phyloP scores from a whole-genome alignment of 257 asterid species.

The Primulina eburnea region DNA sequence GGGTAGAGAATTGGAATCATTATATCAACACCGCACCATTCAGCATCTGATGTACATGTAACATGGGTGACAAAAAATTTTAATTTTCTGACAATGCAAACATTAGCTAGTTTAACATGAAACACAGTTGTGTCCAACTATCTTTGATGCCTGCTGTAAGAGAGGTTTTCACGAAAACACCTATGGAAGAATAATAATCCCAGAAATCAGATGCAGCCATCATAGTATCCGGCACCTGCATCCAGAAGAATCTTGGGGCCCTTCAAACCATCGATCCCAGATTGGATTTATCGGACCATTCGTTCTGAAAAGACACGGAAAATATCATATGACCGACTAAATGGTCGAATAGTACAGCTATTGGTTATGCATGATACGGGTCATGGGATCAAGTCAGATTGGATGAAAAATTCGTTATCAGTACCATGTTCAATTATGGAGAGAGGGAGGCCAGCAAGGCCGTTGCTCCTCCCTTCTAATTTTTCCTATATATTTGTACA shows the following conservation, averaged over 20 bases:
- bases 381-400: background rate
- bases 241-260: slow-evolving; percentile 71
- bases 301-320: slow-evolving; percentile 48
- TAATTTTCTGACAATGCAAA: too few species aligned
- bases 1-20: slow-evolving; percentile 16
- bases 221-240: slow-evolving; percentile 92
- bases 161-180: slow-evolving; percentile 16
- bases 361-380: background rate
- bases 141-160: slow-evolving; percentile 18
- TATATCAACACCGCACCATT: slow-evolving; percentile 15
- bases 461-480: background rate
- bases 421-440: background rate
- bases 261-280: slow-evolving; percentile 99
- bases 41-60: slow-evolving; percentile 9
- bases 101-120: background rate
- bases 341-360: background rate
- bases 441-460: background rate
- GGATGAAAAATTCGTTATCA: background rate
- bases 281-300: slow-evolving; percentile 67
- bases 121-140: slow-evolving; percentile 13
- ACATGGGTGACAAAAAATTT: background rate
- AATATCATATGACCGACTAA: background rate
- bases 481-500: background rate
- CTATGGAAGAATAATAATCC: slow-evolving; percentile 5
- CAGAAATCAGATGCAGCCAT: slow-evolving; percentile 22